phyloP scores from a whole-genome alignment of 2,329 filamentous ascomycete species.

The Trichoderma koningii region DNA sequence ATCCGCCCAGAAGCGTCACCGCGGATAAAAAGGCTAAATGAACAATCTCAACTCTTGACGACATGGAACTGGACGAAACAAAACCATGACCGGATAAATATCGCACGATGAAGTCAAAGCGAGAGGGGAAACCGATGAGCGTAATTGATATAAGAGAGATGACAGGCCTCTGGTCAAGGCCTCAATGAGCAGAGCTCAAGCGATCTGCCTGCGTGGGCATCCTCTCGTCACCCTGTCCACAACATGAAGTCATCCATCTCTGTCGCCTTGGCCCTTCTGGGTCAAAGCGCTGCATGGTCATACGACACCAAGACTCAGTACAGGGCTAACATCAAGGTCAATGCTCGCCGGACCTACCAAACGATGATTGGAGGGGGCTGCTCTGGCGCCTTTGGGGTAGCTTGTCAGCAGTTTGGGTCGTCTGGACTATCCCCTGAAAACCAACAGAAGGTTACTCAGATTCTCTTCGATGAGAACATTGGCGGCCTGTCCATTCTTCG shows the following conservation, averaged over 20 bases:
- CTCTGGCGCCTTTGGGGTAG: conserved; percentile 15
- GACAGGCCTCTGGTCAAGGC: not conserved
- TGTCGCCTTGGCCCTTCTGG: not conserved
- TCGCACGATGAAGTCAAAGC: not conserved
- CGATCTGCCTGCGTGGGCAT: too few species aligned
- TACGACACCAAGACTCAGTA: not conserved
- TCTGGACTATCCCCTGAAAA: conserved; percentile 10
- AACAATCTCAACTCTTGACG: not conserved
- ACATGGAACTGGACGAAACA: not conserved
- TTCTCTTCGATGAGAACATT: conserved; percentile 22
- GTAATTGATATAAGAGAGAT: not conserved
- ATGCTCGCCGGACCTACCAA: conserved; percentile 16
- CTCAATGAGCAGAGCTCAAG: not conserved
- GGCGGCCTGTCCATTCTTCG: conserved; percentile 16
- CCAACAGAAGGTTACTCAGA: conserved; percentile 11
- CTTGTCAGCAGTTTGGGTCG: conserved; percentile 21
- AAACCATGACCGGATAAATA: conserved; percentile 17
- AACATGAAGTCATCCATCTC: conserved; percentile 1
- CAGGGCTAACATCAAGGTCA: conserved; percentile 6
- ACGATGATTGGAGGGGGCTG: conserved; percentile 21
- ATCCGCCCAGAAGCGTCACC: conserved; percentile 11
- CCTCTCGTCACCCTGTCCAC: not conserved
- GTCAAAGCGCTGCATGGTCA: conserved; percentile 13
- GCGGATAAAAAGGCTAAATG: conserved; percentile 25
- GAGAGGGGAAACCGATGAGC: not conserved